phyloP scores from a whole-genome alignment of 352 stramenopile species.

The Globisporangium paroecandrum region DNA sequence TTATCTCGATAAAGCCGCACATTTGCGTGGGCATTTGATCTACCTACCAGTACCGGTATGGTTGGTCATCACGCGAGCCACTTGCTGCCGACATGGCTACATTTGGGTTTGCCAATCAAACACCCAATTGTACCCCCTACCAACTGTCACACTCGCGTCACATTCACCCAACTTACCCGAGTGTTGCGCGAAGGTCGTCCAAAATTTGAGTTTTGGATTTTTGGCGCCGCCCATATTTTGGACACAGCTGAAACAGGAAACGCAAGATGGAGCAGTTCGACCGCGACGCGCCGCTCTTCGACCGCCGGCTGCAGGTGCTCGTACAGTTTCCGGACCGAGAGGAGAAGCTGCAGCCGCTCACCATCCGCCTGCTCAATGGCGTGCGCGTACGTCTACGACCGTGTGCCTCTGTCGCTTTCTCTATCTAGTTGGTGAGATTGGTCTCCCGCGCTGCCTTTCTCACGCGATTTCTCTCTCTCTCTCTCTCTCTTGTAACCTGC shows the following conservation, averaged over 20 bases:
- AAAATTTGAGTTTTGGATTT: slow-evolving; percentile 5
- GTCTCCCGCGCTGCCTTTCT: neutral
- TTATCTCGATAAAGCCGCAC: too few relatives aligned
- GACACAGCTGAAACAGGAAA: neutral
- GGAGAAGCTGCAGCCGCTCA: slow-evolving; percentile 72
- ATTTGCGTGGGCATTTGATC: too few relatives aligned
- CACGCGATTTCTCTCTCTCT: neutral
- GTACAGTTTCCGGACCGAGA: slow-evolving; percentile 80
- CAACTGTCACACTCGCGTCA: neutral
- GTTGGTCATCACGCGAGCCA: too few relatives aligned
- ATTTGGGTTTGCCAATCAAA: neutral
- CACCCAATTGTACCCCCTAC: neutral
- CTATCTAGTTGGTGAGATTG: neutral
- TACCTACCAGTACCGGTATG: too few relatives aligned
- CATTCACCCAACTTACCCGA: neutral
- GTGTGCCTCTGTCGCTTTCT: neutral
- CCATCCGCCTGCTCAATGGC: slow-evolving; percentile 70
- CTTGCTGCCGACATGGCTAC: neutral
- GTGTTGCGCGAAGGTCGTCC: slow-evolving; percentile 15
- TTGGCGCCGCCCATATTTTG: neutral
- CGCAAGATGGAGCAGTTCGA: slow-evolving; percentile 77
- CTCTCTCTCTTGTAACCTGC: neutral
- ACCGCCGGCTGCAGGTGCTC: slow-evolving; percentile 78
- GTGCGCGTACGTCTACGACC: slow-evolving; percentile 49
- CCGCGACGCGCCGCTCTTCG: slow-evolving; percentile 77